These are phyloP conservation scores for Lindgomyces ingoldianus DNA, from an alignment of 495 filamentous ascomycete genomes.

Conservation along the genomic window DNA sequence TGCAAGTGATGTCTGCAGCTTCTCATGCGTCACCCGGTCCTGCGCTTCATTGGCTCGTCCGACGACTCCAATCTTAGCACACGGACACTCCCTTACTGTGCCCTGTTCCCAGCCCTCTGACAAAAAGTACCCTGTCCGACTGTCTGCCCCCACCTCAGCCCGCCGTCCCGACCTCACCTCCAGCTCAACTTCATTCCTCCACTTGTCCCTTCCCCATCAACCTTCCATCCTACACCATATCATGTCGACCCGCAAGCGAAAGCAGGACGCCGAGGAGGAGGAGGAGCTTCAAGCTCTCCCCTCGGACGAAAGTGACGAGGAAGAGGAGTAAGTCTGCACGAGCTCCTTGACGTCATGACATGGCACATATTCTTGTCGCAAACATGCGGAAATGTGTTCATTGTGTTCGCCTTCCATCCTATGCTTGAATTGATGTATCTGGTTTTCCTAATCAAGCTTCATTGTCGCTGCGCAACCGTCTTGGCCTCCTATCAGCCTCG, in stretches of 20 bases:
- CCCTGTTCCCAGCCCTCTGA: slow-evolving; percentile 22
- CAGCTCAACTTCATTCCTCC: slow-evolving; percentile 15
- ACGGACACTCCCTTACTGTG: slow-evolving; percentile 20
- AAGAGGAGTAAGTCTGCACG: slow-evolving; percentile 61
- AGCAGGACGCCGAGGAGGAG: slow-evolving; percentile 62
- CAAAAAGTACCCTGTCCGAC: slow-evolving; percentile 8
- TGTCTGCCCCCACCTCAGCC: slow-evolving; percentile 24
- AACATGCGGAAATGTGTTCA: slow-evolving; percentile 6
- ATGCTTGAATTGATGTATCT: slow-evolving; percentile 17
- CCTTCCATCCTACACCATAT: slow-evolving; percentile 2
- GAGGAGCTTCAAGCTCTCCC: slow-evolving; percentile 62
- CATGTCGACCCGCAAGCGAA: slow-evolving; percentile 66
- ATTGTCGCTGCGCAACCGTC: slow-evolving; percentile 8
- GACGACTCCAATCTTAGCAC: slow-evolving; percentile 20
- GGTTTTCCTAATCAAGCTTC: slow-evolving; percentile 6
- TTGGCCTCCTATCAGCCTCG: slow-evolving; percentile 18
- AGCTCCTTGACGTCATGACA: slow-evolving; percentile 40
- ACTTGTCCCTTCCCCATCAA: slow-evolving; percentile 14
- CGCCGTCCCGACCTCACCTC: slow-evolving; percentile 23
- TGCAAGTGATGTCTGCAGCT: not conserved
- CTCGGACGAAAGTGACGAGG: slow-evolving; percentile 62
- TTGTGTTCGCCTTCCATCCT: slow-evolving; percentile 21
- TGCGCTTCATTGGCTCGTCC: slow-evolving; percentile 14
- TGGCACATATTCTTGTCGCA: slow-evolving; percentile 23
- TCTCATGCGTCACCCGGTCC: not conserved